Evolutionary conservation across 139 green algal species (phyloP).

Genomic region (Yamagishiella unicocca): DNA sequence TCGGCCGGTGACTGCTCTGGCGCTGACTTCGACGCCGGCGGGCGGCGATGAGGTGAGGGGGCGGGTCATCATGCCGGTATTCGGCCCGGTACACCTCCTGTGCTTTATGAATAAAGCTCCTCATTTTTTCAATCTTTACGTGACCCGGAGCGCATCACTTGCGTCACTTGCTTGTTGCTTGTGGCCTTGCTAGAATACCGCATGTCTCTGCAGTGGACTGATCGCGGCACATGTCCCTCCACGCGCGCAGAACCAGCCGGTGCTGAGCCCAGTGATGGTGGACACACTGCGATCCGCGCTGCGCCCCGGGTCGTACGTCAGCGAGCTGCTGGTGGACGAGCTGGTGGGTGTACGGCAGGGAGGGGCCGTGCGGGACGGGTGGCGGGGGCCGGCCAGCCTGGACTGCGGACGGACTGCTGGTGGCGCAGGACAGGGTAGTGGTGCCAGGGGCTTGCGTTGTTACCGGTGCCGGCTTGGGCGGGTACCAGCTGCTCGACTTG

Average conservation of each 20-base stretch:
- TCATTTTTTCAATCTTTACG: too few species aligned
- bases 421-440: neutral
- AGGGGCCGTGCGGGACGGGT: too few species aligned
- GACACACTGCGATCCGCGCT: slow-evolving; percentile 77
- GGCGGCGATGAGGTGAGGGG: neutral
- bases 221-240: neutral
- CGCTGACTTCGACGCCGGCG: neutral
- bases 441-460: neutral
- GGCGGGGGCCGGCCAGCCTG: too few species aligned
- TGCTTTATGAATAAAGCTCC: too few species aligned
- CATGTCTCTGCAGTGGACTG: too few species aligned
- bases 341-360: slow-evolving; percentile 62
- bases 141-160: too few species aligned
- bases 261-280: slow-evolving; percentile 64
- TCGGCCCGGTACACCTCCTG: neutral
- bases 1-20: too few species aligned
- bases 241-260: neutral
- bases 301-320: slow-evolving; percentile 58
- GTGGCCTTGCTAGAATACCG: too few species aligned
- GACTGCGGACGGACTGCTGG: neutral
- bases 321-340: slow-evolving; percentile 86
- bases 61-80: neutral
- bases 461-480: too few species aligned
- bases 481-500: too few species aligned
- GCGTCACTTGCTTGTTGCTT: too few species aligned